These are phyloP conservation scores for Entomophthora muscae DNA, from an alignment of 371 early-diverging fungal species.

Conservation along the genomic window DNA sequence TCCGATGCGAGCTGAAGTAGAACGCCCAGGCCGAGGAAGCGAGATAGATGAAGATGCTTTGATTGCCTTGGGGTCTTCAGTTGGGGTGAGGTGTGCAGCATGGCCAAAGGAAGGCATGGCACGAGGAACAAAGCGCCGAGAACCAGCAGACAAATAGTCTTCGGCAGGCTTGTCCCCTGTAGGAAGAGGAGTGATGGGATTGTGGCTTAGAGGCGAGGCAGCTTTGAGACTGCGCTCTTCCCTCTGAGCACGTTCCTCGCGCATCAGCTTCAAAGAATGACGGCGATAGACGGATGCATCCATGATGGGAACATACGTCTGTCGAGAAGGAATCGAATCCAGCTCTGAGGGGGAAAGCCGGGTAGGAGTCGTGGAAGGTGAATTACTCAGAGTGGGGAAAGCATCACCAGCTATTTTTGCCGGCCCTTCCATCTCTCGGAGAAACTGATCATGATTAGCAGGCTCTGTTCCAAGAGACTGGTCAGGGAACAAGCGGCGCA, in stretches of 20 bases:
- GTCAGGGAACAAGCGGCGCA: conserved; percentile 43
- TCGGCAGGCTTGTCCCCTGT: conserved; percentile 9
- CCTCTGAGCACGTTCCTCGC: conserved; percentile 18
- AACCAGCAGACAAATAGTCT: conserved; percentile 2
- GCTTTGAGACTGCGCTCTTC: neutral
- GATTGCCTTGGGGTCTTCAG: neutral
- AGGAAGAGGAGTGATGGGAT: conserved; percentile 2
- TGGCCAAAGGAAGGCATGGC: neutral
- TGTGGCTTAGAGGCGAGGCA: neutral
- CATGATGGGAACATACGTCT: conserved; percentile 14
- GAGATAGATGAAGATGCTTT: neutral
- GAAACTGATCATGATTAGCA: neutral
- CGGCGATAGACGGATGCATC: conserved; percentile 31
- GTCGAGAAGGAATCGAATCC: neutral
- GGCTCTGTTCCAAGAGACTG: conserved; percentile 12
- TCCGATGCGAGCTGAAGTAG: neutral
- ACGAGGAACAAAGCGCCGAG: conserved; percentile 12
- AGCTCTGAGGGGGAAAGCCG: neutral
- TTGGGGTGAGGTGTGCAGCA: neutral
- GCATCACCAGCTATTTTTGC: neutral
- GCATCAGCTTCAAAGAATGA: conserved; percentile 38
- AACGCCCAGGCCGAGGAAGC: neutral
- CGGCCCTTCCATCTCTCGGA: neutral
- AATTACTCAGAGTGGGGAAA: neutral
- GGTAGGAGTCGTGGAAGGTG: neutral